These are phyloP conservation scores for Pythium folliculosum DNA, from an alignment of 352 stramenopile species.

Conservation along the genomic window DNA sequence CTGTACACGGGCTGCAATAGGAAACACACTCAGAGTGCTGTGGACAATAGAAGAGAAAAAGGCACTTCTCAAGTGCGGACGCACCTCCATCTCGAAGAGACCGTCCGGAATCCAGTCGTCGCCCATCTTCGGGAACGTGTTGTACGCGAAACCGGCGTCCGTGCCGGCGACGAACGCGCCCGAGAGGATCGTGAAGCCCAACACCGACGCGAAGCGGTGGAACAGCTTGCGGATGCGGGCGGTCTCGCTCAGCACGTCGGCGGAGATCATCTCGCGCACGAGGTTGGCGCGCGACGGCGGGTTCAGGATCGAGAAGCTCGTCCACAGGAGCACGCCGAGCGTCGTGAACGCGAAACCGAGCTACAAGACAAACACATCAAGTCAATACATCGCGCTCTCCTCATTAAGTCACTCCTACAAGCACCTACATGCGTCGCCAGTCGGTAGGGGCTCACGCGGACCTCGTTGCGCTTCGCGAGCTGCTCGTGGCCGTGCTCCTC, in stretches of 20 bases:
- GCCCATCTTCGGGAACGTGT: conserved; percentile 97
- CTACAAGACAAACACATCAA: conserved; percentile 24
- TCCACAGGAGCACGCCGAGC: conserved; percentile 95
- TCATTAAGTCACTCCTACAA: not conserved
- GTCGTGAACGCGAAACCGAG: conserved; percentile 97
- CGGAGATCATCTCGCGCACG: conserved; percentile 77
- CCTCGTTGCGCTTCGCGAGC: conserved; percentile 88
- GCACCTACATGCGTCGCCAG: conserved; percentile 91
- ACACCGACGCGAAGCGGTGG: conserved; percentile 53
- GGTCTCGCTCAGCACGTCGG: conserved; percentile 71
- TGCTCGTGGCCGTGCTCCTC: conserved; percentile 90
- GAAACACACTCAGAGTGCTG: not conserved
- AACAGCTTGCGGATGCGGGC: conserved; percentile 68
- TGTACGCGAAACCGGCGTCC: conserved; percentile 98
- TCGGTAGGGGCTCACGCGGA: conserved; percentile 97
- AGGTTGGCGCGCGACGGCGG: conserved; percentile 66
- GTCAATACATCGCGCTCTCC: not conserved
- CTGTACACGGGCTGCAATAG: conserved; percentile 72
- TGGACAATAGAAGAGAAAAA: not conserved
- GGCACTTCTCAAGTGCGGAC: not conserved
- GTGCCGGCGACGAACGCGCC: conserved; percentile 98
- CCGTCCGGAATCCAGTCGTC: conserved; percentile 94
- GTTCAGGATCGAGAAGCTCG: conserved; percentile 88
- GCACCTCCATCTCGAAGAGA: conserved; percentile 81
- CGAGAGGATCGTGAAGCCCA: conserved; percentile 85